Base-by-base conservation (phyloP, 352 stramenopile species). In the Globisporangium camurandrum region DNA sequence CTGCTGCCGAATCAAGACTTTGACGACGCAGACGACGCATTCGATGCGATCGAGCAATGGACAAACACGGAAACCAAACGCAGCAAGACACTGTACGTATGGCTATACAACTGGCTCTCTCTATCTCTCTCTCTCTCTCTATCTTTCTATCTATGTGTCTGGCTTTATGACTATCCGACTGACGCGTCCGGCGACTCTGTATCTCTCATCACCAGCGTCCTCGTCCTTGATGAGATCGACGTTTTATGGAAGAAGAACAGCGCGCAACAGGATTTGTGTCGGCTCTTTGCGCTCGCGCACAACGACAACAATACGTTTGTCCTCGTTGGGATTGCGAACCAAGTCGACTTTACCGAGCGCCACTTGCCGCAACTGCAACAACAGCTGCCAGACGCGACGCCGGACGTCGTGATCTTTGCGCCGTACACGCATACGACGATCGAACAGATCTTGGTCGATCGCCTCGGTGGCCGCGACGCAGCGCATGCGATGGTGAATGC, bases 171-270 rank as follows among this genome's bases (percentile, higher is more conserved):
- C 31, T 16, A 3, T 17, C 16, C 24, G 12, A 2, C 38, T 19
- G 14, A 24, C 26, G 14, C 5, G 3, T n/a, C 27, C 38, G 27
- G 38, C 43, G 9, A 22, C 33, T 28, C 19, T 54, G 20, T 30
- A 22, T 44, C 19, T 47, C 20, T 49, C 24, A 24, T 31, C 30
- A 34, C 37, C 27, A 84, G 69, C 50, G 67, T 93, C 14, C 64
- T 93, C 14, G 62, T 92, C 24, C 51, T 93, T 52, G 83, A 93
- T 59, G 83, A 93, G 59, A 90, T 93, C 41, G 83, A 93, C 38
- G 67, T 67, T 2, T 60, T 93, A 11, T 36, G 84, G 17, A 84
- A 84, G 42, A 69, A 76, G 38, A 76, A 86, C 20, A 73, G 69
- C 20, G 68, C 81, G 22, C 75, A 93, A 49, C 67, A 57, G 33